A percentile compares a stretch with the other conserved stretches of the same genome.
phyloP scores from a whole-genome alignment of 2,329 filamentous ascomycete species.

The Tolypocladium guangdongense region DNA sequence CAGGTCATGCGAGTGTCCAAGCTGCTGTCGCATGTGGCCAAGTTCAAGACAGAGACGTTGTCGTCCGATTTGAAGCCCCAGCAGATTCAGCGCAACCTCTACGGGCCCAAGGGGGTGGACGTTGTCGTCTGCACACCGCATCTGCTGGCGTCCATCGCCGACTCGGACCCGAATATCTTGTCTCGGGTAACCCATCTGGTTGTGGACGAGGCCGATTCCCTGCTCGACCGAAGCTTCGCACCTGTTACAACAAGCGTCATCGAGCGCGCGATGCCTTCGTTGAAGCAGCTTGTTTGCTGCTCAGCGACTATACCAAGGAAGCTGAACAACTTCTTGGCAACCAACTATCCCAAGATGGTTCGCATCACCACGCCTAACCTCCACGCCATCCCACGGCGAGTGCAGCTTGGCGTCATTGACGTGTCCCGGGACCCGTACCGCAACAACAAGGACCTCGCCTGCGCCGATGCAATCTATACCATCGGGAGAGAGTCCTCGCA shows the following conservation, averaged over 20 bases:
- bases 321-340: constrained; percentile 74
- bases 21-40: constrained; percentile 69
- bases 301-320: constrained; percentile 91
- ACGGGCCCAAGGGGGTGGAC: constrained; percentile 72
- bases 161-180: constrained; percentile 83
- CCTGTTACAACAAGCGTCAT: constrained; percentile 74
- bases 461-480: constrained; percentile 88
- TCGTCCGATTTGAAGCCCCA: constrained; percentile 66
- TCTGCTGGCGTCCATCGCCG: constrained; percentile 75
- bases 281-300: constrained; percentile 82
- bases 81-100: constrained; percentile 76
- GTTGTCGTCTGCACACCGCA: constrained; percentile 82
- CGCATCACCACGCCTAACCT: constrained; percentile 91
- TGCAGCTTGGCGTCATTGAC: constrained; percentile 88
- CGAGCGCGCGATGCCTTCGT: constrained; percentile 67
- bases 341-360: constrained; percentile 70
- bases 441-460: constrained; percentile 86
- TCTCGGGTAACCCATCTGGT: constrained; percentile 84
- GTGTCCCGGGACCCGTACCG: constrained; percentile 86
- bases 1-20: constrained; percentile 80
- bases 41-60: constrained; percentile 76
- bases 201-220: constrained; percentile 90
- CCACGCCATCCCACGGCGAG: constrained; percentile 87
- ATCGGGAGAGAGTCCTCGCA: constrained; percentile 66
- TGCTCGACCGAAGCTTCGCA: constrained; percentile 87